phyloP scores from a whole-genome alignment of 2,329 filamentous ascomycete species.

The Fusarium kyushuense region DNA sequence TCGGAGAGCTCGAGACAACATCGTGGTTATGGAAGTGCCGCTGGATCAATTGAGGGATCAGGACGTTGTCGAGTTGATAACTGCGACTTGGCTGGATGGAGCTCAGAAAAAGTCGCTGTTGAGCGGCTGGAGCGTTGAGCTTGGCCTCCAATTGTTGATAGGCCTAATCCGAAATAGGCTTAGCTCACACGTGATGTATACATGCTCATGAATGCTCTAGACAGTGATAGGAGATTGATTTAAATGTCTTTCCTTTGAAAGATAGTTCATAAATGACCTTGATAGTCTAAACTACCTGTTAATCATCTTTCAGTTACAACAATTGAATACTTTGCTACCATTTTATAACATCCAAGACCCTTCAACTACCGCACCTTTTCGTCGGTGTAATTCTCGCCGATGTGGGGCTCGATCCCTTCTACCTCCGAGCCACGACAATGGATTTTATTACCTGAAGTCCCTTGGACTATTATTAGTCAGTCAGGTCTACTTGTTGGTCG shows the following conservation, averaged over 20 bases:
- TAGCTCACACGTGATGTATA: conserved; percentile 46
- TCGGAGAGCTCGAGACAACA: conserved; percentile 79
- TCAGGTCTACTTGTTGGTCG: conserved; percentile 11
- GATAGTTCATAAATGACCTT: neutral
- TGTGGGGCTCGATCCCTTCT: conserved; percentile 41
- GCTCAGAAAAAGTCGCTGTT: conserved; percentile 60
- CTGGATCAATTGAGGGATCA: conserved; percentile 49
- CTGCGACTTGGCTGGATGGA: conserved; percentile 51
- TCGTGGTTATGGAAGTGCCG: conserved; percentile 57
- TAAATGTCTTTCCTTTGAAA: neutral
- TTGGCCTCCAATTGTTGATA: conserved; percentile 54
- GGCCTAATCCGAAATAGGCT: conserved; percentile 47
- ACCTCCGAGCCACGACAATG: conserved; percentile 45
- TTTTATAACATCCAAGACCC: conserved; percentile 4
- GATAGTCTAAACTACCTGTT: fast-evolving
- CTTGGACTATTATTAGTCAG: conserved; percentile 10
- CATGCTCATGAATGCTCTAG: neutral
- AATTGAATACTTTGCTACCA: neutral
- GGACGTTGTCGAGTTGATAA: conserved; percentile 49
- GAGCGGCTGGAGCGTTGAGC: conserved; percentile 56
- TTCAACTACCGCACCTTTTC: conserved; percentile 22
- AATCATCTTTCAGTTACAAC: neutral
- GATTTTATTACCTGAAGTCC: conserved; percentile 24
- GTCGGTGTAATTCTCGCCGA: conserved; percentile 38
- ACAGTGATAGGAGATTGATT: neutral